phyloP scores from a whole-genome alignment of 306 rosid species.

The Prunus persica region Prunus_persica_NCBIv2 NC_034015.1:12117001-12117500 shows the following conservation, averaged over 20 bases:
- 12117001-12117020: background rate
- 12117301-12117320: background rate
- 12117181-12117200: conserved; percentile 22
- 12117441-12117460: background rate
- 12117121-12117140: background rate
- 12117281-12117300: background rate
- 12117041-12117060: background rate
- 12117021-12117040: background rate
- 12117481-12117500: background rate
- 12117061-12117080: background rate
- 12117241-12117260: conserved; percentile 11
- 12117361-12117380: background rate
- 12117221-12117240: conserved; percentile 17
- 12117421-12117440: background rate
- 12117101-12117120: background rate
- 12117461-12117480: background rate
- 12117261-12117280: background rate
- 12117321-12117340: background rate
- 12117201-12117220: conserved; percentile 21
- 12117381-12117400: background rate
- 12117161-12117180: conserved; percentile 21
- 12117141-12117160: background rate
- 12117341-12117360: background rate
- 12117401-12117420: background rate
- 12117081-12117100: background rate